Conservation (phyloP, 768 basidiomycete species). For the Naganishia vaughanmartiniae region DNA sequence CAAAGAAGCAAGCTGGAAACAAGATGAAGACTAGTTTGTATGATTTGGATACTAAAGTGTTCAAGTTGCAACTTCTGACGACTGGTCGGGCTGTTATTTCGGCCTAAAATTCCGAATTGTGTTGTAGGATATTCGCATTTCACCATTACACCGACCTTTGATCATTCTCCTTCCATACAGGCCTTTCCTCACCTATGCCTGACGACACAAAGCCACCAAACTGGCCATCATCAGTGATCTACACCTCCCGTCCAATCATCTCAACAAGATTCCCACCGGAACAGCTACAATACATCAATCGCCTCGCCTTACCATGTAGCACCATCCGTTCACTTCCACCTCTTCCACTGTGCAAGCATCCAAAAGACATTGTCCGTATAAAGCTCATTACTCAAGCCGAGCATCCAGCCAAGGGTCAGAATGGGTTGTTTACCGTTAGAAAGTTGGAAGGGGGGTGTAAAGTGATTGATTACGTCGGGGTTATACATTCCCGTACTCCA, state of each 20-base stretch:
- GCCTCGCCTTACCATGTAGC: constrained; percentile 29
- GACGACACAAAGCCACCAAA: not conserved
- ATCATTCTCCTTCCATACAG: not conserved
- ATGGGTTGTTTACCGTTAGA: constrained; percentile 73
- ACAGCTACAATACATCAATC: constrained; percentile 54
- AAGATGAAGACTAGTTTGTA: too few species aligned
- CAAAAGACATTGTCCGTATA: constrained; percentile 58
- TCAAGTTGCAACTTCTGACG: too few species aligned
- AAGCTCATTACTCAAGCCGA: constrained; percentile 56
- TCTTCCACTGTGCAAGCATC: constrained; percentile 27
- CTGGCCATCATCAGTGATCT: constrained; percentile 1
- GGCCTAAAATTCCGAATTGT: too few species aligned
- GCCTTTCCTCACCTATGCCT: constrained; percentile 25
- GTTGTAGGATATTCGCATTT: not conserved
- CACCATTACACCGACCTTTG: not conserved
- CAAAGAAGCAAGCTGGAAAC: too few species aligned
- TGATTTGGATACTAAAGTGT: too few species aligned
- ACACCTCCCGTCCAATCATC: constrained; percentile 27
- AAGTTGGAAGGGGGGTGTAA: constrained; percentile 66
- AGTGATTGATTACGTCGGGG: constrained; percentile 77
- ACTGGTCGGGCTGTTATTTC: too few species aligned
- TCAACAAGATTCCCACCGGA: not conserved
- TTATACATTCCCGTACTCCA: constrained; percentile 61
- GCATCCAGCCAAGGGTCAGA: constrained; percentile 77
- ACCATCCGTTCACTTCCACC: constrained; percentile 36